A percentile compares a stretch with the other conserved stretches of the same genome.
Evolutionary conservation across 202 grass and related monocot genomes (phyloP).

Genomic region (Tripidium arundinaceum): DNA sequence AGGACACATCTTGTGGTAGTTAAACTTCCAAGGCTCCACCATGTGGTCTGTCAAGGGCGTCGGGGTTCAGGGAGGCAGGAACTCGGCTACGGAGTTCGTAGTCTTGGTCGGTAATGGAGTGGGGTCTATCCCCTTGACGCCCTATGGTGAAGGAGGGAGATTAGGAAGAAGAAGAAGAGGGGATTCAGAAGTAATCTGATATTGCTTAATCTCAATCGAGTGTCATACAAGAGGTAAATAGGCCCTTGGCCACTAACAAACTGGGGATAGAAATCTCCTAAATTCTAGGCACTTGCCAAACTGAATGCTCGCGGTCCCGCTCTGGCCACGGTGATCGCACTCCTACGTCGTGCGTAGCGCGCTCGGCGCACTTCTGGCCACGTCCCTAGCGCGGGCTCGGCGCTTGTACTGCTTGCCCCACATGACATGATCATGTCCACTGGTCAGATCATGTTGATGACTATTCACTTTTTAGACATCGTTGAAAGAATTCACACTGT

Average conservation of each 20-base stretch:
- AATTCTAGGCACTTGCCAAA: not conserved
- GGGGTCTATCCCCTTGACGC: not conserved
- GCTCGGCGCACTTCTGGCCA: not conserved
- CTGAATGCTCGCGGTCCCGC: not conserved
- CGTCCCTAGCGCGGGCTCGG: no score
- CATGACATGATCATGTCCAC: conserved; percentile 11
- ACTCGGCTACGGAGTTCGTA: not conserved
- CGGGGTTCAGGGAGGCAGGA: not conserved
- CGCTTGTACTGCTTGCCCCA: not conserved
- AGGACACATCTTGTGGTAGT: not conserved
- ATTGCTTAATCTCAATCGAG: not conserved
- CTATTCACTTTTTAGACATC: not conserved
- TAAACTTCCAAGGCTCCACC: not conserved
- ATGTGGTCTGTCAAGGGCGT: not conserved
- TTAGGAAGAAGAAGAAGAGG: not conserved
- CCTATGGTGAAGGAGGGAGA: not conserved
- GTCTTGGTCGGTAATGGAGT: not conserved
- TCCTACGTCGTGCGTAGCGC: not conserved
- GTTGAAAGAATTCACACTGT: not conserved
- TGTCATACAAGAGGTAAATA: not conserved
- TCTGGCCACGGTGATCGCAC: not conserved
- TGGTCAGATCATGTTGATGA: conserved; percentile 16
- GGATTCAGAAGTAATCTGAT: not conserved
- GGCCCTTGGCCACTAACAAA: not conserved
- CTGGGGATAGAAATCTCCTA: not conserved